Percentiles rank a stretch among this genome's conserved stretches.
phyloP scores from a whole-genome alignment of 2,329 filamentous ascomycete genomes.

The Fusarium penzigii region DNA sequence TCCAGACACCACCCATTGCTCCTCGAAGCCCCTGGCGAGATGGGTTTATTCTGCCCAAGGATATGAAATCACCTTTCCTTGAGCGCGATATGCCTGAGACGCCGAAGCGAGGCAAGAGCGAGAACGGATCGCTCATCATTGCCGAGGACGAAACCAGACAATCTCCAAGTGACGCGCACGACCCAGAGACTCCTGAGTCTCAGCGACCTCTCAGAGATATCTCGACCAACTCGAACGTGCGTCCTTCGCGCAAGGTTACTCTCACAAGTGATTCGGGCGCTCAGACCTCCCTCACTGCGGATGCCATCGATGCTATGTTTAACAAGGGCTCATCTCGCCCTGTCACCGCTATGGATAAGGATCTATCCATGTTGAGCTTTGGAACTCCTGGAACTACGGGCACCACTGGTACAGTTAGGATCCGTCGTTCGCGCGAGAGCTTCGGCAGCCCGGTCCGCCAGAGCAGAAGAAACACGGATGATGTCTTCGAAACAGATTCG shows the following conservation, averaged over 20 bases:
- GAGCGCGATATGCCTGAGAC: conserved; percentile 39
- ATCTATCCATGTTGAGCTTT: conserved; percentile 37
- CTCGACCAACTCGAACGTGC: conserved; percentile 55
- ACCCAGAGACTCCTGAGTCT: conserved; percentile 53
- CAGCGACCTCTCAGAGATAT: conserved; percentile 62
- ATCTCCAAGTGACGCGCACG: conserved; percentile 43
- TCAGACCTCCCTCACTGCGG: conserved; percentile 82
- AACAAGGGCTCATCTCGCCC: conserved; percentile 39
- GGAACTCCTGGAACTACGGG: conserved; percentile 38
- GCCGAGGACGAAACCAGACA: conserved; percentile 67
- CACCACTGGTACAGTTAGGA: conserved; percentile 43
- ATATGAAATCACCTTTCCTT: conserved; percentile 36
- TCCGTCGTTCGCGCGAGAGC: conserved; percentile 52
- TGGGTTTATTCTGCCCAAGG: conserved; percentile 57
- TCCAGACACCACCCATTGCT: conserved; percentile 48
- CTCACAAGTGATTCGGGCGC: conserved; percentile 69
- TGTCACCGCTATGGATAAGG: conserved; percentile 35
- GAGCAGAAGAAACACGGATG: conserved; percentile 42
- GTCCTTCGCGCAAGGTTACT: conserved; percentile 41
- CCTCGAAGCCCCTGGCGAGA: conserved; percentile 55
- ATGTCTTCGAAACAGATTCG: conserved; percentile 39
- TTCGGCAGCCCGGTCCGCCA: conserved; percentile 45
- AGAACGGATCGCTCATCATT: conserved; percentile 49
- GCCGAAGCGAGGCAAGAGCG: conserved; percentile 45
- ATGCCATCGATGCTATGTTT: conserved; percentile 77